These are phyloP conservation scores for Penicillium olsonii DNA, from an alignment of 2,329 filamentous ascomycete genomes.

Conservation along the genomic window DNA sequence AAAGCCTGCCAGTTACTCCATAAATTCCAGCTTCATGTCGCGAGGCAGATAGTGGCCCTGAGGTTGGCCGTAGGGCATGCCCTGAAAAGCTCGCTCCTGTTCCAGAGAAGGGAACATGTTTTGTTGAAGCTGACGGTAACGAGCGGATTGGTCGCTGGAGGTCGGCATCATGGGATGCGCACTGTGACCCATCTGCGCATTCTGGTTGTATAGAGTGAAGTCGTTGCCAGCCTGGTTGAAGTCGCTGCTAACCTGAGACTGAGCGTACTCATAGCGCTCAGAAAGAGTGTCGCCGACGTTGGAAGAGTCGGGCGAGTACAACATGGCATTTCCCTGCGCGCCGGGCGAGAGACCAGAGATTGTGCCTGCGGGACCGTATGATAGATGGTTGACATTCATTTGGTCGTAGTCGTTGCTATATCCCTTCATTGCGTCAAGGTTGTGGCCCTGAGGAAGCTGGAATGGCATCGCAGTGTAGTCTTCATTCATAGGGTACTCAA, in stretches of 20 bases:
- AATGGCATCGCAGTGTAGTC: constrained; percentile 29
- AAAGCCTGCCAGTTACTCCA: constrained; percentile 7
- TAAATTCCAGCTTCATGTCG: constrained; percentile 23
- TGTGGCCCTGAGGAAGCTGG: constrained; percentile 11
- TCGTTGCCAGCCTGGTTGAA: constrained; percentile 21
- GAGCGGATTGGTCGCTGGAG: constrained; percentile 10
- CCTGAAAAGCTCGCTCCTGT: constrained; percentile 11
- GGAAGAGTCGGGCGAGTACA: constrained; percentile 30
- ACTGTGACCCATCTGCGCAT: not conserved
- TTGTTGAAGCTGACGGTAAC: constrained; percentile 11
- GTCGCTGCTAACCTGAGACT: constrained; percentile 2
- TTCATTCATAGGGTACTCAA: constrained; percentile 23
- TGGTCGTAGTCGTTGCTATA: constrained; percentile 20
- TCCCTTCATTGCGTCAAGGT: constrained; percentile 15
- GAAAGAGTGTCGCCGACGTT: constrained; percentile 25
- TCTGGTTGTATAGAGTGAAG: constrained; percentile 31
- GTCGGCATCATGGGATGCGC: constrained; percentile 8
- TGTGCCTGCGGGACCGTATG: constrained; percentile 15
- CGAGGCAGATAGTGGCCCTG: constrained; percentile 13
- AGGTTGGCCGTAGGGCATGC: constrained; percentile 18
- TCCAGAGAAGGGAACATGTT: constrained; percentile 26
- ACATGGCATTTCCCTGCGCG: constrained; percentile 31
- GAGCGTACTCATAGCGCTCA: constrained; percentile 21
- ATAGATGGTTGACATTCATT: constrained; percentile 13
- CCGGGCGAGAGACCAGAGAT: constrained; percentile 26